Evolutionary conservation across 305 asterid genomes (phyloP), one percentile per base, ranked within the genome.

Genomic region (Rubia tinctorum): DNA sequence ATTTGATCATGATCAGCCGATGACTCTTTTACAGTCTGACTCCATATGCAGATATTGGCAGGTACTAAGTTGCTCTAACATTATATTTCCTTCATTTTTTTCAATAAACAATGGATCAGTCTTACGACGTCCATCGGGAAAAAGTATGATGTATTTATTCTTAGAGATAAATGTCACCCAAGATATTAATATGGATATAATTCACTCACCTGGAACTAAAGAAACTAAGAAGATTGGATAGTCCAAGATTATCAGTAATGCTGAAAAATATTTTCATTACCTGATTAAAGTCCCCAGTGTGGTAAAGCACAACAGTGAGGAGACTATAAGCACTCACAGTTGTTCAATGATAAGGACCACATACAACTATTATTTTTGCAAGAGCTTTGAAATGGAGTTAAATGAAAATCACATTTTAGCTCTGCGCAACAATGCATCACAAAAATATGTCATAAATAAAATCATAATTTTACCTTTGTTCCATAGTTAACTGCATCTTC

Each of bases 271-370:
- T 55, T 53, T 22, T 60, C 42, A 58, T 72, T 78, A 90, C 99
- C 96, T 95, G 99, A 88, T 95, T 89, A 82, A 95, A 95, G 73
- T 95, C 99, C 77, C 99, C 99, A 49, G 99, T 95, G 88, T 95
- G 99, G 84, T 95, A 95, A 84, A 95, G 88, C 78, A 95, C 99
- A 82, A 95, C 99, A 69, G 99, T 97, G 59, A 95, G 95, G 80
- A 95, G 97, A 85, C 98, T 95, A 81, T 95, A 95, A 66, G 99
- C 99, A 87, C 99, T 86, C 66, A 98, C 99, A 53, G 97, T 95
- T 66, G 86, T 86, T 75, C 98, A 96, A 84, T 95, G 97, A 82
- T 91, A 93, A 72, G 99, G 98, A 73, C 99, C 99, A 74, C 99
- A 91, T 20, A 95, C 98, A 69, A 97, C 96, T 71, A 95, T 89